A percentile compares a stretch with the other conserved stretches of the same genome.
phyloP scores from a whole-genome alignment of 176 grass and related monocot species.

The Zizania latifolia region DNA sequence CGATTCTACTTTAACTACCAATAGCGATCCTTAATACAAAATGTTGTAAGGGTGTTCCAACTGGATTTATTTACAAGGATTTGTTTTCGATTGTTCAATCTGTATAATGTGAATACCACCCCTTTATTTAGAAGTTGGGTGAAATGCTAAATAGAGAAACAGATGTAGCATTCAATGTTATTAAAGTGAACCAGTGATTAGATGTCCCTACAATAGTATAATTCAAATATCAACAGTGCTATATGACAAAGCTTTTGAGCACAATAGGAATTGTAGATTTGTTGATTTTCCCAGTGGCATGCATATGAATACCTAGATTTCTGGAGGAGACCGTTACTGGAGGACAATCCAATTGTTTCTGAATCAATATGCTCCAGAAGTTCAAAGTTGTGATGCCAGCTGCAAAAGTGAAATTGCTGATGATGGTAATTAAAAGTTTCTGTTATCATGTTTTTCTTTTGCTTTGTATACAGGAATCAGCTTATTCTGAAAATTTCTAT shows the following conservation, averaged over 20 bases:
- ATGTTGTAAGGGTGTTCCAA: constrained; percentile 5
- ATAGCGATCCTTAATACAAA: background rate
- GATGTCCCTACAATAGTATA: too few relatives aligned
- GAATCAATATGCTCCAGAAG: constrained; percentile 50
- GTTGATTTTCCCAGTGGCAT: constrained; percentile 89
- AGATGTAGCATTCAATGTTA: too few relatives aligned
- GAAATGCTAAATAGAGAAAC: too few relatives aligned
- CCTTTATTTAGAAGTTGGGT: background rate
- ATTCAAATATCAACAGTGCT: too few relatives aligned
- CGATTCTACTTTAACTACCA: background rate
- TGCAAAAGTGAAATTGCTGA: constrained; percentile 39
- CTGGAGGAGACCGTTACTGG: constrained; percentile 75
- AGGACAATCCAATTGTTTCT: too few relatives aligned
- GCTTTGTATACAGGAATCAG: background rate
- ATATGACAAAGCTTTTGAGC: constrained; percentile 73
- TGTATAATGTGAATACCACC: background rate
- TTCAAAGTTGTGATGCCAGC: constrained; percentile 32
- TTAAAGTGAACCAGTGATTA: too few relatives aligned
- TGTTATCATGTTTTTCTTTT: background rate
- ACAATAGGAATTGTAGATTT: too few relatives aligned
- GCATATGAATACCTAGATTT: constrained; percentile 95
- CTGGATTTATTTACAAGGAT: constrained; percentile 6
- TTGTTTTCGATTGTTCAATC: background rate
- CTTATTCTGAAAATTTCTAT: background rate
- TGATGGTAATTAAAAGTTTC: constrained; percentile 41